These are phyloP conservation scores for Boletus edulis DNA, from an alignment of 768 basidiomycete genomes.

Conservation along the genomic window DNA sequence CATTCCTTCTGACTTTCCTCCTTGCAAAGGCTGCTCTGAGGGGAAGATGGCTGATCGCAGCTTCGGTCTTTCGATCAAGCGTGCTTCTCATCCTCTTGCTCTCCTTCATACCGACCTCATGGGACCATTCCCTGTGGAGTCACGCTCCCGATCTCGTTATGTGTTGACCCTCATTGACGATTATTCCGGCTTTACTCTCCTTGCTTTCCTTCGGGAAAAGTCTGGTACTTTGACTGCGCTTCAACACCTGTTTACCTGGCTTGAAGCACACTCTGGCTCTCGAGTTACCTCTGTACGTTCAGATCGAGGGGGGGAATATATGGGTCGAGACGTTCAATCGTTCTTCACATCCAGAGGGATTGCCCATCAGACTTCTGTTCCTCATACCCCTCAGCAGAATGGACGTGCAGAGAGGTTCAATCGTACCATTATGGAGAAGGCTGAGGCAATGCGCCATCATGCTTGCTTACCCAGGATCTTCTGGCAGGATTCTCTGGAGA, in stretches of 20 bases:
- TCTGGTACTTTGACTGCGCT: background rate
- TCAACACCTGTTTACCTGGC: fast-evolving
- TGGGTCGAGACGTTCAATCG: background rate
- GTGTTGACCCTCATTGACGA: background rate
- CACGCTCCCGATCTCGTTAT: fast-evolving
- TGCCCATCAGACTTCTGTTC: background rate
- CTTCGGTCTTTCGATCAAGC: background rate
- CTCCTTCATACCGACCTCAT: background rate
- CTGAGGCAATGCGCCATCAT: background rate
- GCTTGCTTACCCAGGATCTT: background rate
- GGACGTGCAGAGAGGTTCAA: background rate
- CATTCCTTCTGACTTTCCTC: too few species aligned
- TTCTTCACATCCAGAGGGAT: background rate
- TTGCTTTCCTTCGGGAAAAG: background rate
- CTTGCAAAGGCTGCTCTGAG: too few species aligned
- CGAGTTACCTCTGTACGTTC: background rate
- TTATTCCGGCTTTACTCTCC: background rate
- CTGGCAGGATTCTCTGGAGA: background rate
- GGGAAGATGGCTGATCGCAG: background rate
- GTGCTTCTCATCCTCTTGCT: background rate
- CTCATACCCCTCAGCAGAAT: background rate
- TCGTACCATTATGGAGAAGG: background rate
- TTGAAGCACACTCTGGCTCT: background rate
- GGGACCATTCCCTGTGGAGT: background rate
- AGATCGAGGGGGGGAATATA: background rate